phyloP scores from a whole-genome alignment of 768 basidiomycete species.

The Russula vinacea region DNA sequence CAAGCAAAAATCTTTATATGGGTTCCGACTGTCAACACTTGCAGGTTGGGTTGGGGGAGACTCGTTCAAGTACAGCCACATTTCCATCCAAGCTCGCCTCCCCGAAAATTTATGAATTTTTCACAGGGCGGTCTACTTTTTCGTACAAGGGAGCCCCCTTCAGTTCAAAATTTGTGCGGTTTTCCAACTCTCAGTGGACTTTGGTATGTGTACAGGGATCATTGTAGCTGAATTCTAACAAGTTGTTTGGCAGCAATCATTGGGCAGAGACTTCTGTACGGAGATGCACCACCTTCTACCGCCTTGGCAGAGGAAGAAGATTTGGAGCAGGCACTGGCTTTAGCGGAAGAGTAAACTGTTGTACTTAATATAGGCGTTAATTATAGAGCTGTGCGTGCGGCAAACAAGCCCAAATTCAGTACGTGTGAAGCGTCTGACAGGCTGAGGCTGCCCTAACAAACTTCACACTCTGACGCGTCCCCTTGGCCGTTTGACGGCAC shows the following conservation, averaged over 20 bases:
- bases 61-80: constrained; percentile 64
- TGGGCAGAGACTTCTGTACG: constrained; percentile 70
- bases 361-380: not conserved
- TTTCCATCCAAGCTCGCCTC: constrained; percentile 5
- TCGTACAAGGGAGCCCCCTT: constrained; percentile 63
- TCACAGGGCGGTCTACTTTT: constrained; percentile 73
- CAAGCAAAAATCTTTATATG: constrained; percentile 74
- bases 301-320: constrained; percentile 56
- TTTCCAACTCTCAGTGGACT: constrained; percentile 78
- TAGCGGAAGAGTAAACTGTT: constrained; percentile 51
- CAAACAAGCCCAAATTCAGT: constrained; percentile 31
- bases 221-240: constrained; percentile 18
- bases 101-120: not conserved
- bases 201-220: constrained; percentile 47
- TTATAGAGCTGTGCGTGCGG: not conserved
- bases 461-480: constrained; percentile 22
- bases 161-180: constrained; percentile 83
- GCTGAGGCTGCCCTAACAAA: constrained; percentile 2
- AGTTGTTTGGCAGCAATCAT: constrained; percentile 56
- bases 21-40: constrained; percentile 78
- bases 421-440: not conserved
- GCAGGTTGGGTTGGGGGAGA: constrained; percentile 84
- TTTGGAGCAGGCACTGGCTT: constrained; percentile 68
- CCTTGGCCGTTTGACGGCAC: constrained; percentile 14
- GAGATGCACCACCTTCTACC: constrained; percentile 58